These are phyloP conservation scores for Huiozyma naganishii DNA, from an alignment of 805 yeast genomes.

Conservation along the genomic window DNA sequence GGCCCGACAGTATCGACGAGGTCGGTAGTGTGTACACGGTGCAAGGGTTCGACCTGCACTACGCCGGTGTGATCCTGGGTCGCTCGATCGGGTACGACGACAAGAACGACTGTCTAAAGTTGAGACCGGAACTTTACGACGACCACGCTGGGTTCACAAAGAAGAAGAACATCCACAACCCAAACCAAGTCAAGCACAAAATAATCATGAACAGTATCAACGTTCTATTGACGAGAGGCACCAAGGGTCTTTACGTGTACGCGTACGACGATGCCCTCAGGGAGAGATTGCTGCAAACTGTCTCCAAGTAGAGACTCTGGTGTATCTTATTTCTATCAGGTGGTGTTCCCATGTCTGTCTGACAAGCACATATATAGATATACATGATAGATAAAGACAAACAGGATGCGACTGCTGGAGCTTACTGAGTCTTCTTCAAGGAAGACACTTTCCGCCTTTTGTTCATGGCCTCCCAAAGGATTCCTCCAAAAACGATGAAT, in stretches of 20 bases:
- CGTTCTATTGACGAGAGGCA: conserved; percentile 37
- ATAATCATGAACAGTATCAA: conserved; percentile 36
- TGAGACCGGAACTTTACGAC: conserved; percentile 32
- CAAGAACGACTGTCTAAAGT: conserved; percentile 25
- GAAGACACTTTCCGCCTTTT: conserved; percentile 22
- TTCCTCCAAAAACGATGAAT: conserved; percentile 70
- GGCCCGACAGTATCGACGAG: conserved; percentile 36
- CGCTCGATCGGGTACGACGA: conserved; percentile 33
- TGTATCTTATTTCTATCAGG: no score
- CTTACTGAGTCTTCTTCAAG: background rate
- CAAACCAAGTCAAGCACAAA: conserved; percentile 29
- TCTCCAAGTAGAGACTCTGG: background rate
- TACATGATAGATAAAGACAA: background rate
- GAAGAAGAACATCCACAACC: conserved; percentile 30
- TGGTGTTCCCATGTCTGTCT: background rate
- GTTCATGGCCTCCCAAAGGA: conserved; percentile 61
- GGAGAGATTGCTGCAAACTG: conserved; percentile 20
- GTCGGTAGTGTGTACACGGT: conserved; percentile 40
- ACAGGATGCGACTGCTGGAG: background rate
- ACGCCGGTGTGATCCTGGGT: conserved; percentile 37
- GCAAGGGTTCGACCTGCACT: conserved; percentile 39
- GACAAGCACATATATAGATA: background rate
- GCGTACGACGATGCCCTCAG: conserved; percentile 34
- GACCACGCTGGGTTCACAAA: conserved; percentile 38
- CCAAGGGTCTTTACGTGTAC: conserved; percentile 33